Evolutionary conservation across 2,329 filamentous ascomycete species (phyloP).

Genomic region (Colletotrichum navitas): DNA sequence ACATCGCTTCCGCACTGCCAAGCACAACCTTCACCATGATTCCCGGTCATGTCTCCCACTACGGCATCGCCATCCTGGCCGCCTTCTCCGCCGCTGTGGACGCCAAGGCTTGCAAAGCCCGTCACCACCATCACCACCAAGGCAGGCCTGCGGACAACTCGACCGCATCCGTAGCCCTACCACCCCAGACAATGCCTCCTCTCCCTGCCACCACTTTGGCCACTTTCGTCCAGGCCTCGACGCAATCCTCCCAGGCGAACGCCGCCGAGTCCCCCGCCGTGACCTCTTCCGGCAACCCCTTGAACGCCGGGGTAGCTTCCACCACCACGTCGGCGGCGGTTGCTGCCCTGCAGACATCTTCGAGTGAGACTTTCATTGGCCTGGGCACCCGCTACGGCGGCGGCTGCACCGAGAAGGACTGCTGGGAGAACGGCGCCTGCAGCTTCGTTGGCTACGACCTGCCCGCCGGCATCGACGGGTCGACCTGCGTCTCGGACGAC

Average conservation of each 20-base stretch:
- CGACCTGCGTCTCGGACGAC: not conserved
- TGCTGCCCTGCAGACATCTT: not conserved
- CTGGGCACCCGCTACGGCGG: not conserved
- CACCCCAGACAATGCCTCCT: not conserved
- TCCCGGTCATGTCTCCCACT: not conserved
- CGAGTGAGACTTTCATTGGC: not conserved
- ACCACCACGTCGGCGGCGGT: not conserved
- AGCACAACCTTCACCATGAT: not conserved
- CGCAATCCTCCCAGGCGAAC: not conserved
- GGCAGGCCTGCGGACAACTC: not conserved
- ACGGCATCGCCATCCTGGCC: not conserved
- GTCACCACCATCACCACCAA: not conserved
- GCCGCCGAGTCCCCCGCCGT: not conserved
- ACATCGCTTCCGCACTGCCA: not conserved
- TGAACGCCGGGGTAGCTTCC: not conserved
- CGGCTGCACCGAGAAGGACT: not conserved
- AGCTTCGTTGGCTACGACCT: slow-evolving; percentile 25
- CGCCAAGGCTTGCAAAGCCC: not conserved
- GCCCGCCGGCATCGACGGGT: not conserved
- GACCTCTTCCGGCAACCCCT: not conserved
- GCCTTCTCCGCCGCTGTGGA: not conserved
- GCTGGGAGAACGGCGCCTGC: slow-evolving; percentile 32
- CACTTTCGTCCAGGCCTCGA: not conserved
- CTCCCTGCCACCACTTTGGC: not conserved
- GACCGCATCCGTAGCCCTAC: not conserved